phyloP scores from a whole-genome alignment of 2,329 filamentous ascomycete species.

The Monosporascus sp. region DNA sequence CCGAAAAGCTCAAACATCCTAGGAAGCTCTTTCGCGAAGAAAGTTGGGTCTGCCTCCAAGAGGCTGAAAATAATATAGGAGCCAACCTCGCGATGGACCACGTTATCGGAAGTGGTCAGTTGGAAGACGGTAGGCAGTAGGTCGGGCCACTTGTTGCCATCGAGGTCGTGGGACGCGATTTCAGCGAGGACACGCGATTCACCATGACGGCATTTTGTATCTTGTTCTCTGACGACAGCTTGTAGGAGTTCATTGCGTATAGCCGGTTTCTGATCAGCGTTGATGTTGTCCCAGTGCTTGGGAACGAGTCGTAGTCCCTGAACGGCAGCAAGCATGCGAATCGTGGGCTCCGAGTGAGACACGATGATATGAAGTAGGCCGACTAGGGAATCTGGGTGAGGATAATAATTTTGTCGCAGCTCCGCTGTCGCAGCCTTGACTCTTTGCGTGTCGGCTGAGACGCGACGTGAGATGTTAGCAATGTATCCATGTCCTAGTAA shows the following conservation, averaged over 20 bases:
- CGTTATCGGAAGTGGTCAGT: conserved; percentile 69
- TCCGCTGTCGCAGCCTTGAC: conserved; percentile 87
- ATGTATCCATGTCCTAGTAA: conserved; percentile 5
- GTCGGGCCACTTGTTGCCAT: conserved; percentile 79
- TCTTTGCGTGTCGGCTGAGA: conserved; percentile 75
- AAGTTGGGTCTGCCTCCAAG: conserved; percentile 79
- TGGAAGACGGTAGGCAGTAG: conserved; percentile 74
- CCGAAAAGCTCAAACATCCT: conserved; percentile 79
- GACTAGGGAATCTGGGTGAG: conserved; percentile 74
- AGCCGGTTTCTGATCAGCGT: conserved; percentile 69
- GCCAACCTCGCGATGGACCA: conserved; percentile 80
- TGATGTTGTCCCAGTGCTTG: conserved; percentile 79
- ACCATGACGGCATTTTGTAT: conserved; percentile 74
- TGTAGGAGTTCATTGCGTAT: conserved; percentile 81
- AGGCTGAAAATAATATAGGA: conserved; percentile 92
- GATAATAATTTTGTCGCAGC: conserved; percentile 91
- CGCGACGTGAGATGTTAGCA: conserved; percentile 28
- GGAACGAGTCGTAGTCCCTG: conserved; percentile 77
- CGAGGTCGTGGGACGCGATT: conserved; percentile 80
- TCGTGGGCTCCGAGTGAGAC: conserved; percentile 64
- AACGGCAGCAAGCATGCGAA: conserved; percentile 87
- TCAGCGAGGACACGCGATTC: conserved; percentile 82
- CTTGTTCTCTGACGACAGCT: conserved; percentile 74
- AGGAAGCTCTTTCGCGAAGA: conserved; percentile 74
- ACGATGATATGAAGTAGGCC: conserved; percentile 85